Conservation (phyloP, 768 basidiomycete species). For the Tylopilus rubrobrunneus region DNA sequence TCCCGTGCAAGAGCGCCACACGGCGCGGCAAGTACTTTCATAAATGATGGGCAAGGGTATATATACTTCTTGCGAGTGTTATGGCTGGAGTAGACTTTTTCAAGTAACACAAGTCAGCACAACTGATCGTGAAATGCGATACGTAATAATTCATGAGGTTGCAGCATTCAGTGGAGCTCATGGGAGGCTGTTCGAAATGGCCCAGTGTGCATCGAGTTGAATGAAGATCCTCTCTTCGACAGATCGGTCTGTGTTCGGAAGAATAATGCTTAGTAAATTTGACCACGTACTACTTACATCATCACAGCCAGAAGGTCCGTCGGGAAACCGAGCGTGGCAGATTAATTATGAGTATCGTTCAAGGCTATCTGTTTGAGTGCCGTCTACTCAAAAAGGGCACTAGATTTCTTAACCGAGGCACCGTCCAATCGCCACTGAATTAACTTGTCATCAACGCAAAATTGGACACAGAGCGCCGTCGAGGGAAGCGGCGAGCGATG, state of each 20-base stretch:
- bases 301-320: neutral
- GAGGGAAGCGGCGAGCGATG: conserved; percentile 31
- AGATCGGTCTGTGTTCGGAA: neutral
- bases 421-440: conserved; percentile 7
- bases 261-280: neutral
- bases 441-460: conserved; percentile 31
- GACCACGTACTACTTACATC: neutral
- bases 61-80: no score
- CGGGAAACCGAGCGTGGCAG: neutral
- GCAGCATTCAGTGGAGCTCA: no score
- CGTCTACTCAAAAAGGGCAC: neutral
- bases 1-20: no score
- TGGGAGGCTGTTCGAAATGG: no score
- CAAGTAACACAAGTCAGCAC: no score
- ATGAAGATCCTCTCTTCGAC: no score
- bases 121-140: no score
- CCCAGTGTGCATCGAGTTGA: no score
- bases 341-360: neutral
- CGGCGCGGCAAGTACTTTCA: no score
- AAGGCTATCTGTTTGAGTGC: neutral
- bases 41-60: no score
- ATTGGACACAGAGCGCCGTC: conserved; percentile 34
- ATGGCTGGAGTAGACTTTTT: no score
- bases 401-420: neutral
- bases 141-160: no score